These are phyloP conservation scores for Gracilaria domingensis DNA, from an alignment of 23 red algal species.

Conservation along the genomic window DNA sequence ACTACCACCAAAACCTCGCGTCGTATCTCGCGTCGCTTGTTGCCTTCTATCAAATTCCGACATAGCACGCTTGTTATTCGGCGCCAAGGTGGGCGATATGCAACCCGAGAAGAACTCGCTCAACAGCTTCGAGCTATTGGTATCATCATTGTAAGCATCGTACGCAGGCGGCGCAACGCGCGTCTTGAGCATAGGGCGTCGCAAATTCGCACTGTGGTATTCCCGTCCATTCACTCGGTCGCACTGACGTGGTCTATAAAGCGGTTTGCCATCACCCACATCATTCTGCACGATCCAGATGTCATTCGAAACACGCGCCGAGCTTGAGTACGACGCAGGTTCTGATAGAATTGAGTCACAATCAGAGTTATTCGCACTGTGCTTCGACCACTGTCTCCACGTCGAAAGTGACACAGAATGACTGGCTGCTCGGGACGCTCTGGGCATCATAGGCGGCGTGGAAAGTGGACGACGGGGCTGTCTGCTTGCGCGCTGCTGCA, in stretches of 20 bases:
- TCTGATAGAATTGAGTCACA: slow-evolving; percentile 52
- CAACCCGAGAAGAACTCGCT: slow-evolving; percentile 34
- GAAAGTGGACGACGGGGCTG: background rate
- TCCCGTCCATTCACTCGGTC: background rate
- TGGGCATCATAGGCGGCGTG: background rate
- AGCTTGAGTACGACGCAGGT: slow-evolving; percentile 59
- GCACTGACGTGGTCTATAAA: background rate
- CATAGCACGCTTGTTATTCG: slow-evolving; percentile 16
- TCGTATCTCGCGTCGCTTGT: background rate
- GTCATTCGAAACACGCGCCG: slow-evolving; percentile 46
- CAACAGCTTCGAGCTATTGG: slow-evolving; percentile 20
- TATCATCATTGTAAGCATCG: slow-evolving; percentile 16
- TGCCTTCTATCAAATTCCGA: slow-evolving; percentile 16
- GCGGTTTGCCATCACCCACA: background rate
- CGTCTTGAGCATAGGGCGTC: background rate
- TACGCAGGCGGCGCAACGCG: background rate
- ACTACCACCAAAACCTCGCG: background rate
- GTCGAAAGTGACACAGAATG: background rate
- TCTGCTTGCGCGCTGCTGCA: background rate
- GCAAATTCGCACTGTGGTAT: background rate
- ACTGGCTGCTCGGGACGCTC: background rate
- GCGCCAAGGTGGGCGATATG: background rate
- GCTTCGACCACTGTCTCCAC: slow-evolving; percentile 25
- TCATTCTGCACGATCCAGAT: slow-evolving; percentile 71
- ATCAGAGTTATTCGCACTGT: background rate